These are phyloP conservation scores for Crithidia sp. DNA, from an alignment of 208 protist genomes.

Conservation along the genomic window DNA sequence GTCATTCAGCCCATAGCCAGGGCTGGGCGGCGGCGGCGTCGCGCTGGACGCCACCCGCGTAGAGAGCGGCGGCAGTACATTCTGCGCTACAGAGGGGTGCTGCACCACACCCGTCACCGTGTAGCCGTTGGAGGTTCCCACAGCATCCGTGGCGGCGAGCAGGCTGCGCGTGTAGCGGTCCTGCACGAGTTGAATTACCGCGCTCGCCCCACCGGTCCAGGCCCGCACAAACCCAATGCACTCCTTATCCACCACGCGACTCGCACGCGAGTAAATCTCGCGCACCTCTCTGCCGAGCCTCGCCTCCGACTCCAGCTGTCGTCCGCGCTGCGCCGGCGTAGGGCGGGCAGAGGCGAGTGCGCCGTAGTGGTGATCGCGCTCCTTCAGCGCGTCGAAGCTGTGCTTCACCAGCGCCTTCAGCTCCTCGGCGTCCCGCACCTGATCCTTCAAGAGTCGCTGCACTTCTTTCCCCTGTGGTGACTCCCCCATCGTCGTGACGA, in stretches of 20 bases:
- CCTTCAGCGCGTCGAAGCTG: neutral
- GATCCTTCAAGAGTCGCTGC: neutral
- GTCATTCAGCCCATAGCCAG: neutral
- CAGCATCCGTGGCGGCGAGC: neutral
- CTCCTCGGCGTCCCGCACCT: neutral
- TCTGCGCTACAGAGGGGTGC: no score
- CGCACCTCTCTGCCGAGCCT: constrained; percentile 5
- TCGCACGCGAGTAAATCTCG: neutral
- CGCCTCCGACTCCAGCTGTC: constrained; percentile 1
- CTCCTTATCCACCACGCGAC: neutral
- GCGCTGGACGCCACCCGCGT: no score
- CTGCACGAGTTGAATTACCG: constrained; percentile 5
- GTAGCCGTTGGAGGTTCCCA: constrained; percentile 2
- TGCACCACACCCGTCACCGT: neutral
- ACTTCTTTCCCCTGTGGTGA: neutral
- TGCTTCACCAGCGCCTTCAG: neutral
- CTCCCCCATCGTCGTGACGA: neutral
- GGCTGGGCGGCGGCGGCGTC: neutral
- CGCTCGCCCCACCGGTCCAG: neutral
- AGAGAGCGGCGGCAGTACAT: no score
- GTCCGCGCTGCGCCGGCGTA: neutral
- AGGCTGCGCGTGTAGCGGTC: neutral
- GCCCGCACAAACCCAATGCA: constrained; percentile 2
- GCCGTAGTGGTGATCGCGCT: constrained; percentile 1
- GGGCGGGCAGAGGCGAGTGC: neutral